Base-by-base conservation (phyloP, 2,329 filamentous ascomycete species). In the Arthrinium phaeospermum region DNA sequence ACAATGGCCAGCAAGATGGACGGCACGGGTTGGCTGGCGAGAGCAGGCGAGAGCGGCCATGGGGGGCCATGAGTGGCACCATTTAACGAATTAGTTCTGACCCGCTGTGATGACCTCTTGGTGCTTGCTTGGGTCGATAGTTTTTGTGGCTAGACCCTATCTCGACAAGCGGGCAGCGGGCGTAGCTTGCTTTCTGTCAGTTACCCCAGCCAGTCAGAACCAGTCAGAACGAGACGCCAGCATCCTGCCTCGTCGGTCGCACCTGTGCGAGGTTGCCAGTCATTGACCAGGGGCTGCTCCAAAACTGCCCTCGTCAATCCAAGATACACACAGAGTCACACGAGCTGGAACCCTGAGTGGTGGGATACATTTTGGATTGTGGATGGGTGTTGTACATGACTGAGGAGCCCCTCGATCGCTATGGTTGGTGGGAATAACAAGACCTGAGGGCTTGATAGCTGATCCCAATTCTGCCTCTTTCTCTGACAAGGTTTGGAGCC, bases 111-210 rank as follows among this genome's bases (percentile, higher is more conserved):
- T 24, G 57, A 41, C 30, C 57, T 37, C 53, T 64, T 41, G 37
- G 37, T 41, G 37, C 37, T 10, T 64, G 57, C 37, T 41, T 64
- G 57, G 57, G 57, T 64, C 34, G n/a, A 64, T 64, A 64, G 30
- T 64, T 37, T 64, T 37, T n/a, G 57, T 64, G 57, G 57, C 57
- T 64, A 64, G 57, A 13, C 57, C 57, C 34, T 41, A 64, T 41
- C 57, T 10, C 22, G 34, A 64, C 57, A 64, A 64, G 57, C 57
- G 34, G 57, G 19, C 57, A 41, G 30, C 30, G 57, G 57, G 19
- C 34, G 22, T 41, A 64, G 34, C 57, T 64, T 64, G 57, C 57
- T 64, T 64, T 64, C 57, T 37, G 19, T 61, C 30, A 61, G 53
- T 34, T 61, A 34, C 53, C 27, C 53, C 53, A 61, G 53, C 53